A percentile compares a stretch with the other conserved stretches of the same genome.
These are phyloP conservation scores for Aureobasidium sp. DNA, from an alignment of 2,329 filamentous ascomycete genomes.

Conservation along the genomic window DNA sequence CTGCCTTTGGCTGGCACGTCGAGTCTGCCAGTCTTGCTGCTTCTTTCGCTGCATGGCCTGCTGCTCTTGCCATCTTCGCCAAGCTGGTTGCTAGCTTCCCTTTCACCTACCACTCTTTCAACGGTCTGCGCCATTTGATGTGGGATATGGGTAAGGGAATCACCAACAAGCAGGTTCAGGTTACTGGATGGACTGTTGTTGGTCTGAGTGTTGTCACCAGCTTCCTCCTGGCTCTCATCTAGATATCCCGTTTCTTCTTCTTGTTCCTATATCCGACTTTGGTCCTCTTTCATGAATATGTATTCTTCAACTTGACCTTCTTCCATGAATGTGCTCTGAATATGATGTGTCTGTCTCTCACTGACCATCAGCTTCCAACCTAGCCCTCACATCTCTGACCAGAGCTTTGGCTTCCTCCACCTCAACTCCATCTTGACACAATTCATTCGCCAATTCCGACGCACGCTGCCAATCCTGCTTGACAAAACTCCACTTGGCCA, in stretches of 20 bases:
- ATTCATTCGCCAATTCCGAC: conserved; percentile 73
- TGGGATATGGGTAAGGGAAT: conserved; percentile 60
- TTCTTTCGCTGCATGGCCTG: conserved; percentile 53
- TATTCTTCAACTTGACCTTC: too few relatives aligned
- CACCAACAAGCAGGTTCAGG: conserved; percentile 55
- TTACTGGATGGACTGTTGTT: conserved; percentile 55
- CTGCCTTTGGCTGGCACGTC: conserved; percentile 62
- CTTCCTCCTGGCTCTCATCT: conserved; percentile 36
- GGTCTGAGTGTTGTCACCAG: conserved; percentile 46
- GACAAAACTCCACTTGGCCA: conserved; percentile 72
- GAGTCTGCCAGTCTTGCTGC: conserved; percentile 56
- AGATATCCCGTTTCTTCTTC: conserved; percentile 1
- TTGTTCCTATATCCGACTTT: neutral
- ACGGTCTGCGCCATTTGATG: conserved; percentile 61
- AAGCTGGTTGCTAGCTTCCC: conserved; percentile 54
- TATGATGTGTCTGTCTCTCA: neutral
- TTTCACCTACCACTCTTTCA: conserved; percentile 60
- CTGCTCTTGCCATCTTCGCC: conserved; percentile 47
- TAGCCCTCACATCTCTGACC: conserved; percentile 73
- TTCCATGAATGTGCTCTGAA: too few relatives aligned
- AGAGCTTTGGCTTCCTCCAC: conserved; percentile 95
- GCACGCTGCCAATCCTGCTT: conserved; percentile 67
- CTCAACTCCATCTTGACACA: conserved; percentile 92
- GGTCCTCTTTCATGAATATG: neutral
- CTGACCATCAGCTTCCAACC: conserved; percentile 45